Base-by-base conservation (phyloP, 139 green algal species). In the Zygnema cylindricum region DNA sequence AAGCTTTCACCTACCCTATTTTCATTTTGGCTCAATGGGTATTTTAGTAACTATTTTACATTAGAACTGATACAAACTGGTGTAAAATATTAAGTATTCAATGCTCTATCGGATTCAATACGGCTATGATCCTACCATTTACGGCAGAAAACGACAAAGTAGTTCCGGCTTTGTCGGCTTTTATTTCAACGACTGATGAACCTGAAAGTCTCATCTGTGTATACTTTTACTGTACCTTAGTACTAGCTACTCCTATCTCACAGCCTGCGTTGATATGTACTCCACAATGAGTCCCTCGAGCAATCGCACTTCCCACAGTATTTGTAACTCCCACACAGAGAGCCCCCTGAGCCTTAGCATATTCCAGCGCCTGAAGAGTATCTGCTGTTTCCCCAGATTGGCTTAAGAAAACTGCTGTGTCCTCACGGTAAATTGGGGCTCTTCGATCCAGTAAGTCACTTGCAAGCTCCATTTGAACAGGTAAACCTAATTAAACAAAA, bases 241-340 rank as follows among this genome's bases (percentile, higher is more conserved):
- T 99, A 86, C 93, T 97, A 0, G 97, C 97, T 23, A 99, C 97
- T 30, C 97, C 97, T 54, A 99, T 99, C 93, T 99, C 97, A 69
- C 95, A 97, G 21, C 97, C 97, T 0, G 96, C 96, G 86, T 99
- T 99, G 84, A 98, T 95, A 92, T 99, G 96, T 1, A 98, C 92
- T 21, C 97, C 97, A 84, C 96, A 99, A 91, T 98, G 92, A 1
- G 97, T 99, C 42, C 86, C 82, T 69, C 96, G 94, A 16, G 94
- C 94, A 69, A 99, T 98, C 77, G 96, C 94, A 7, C 89, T 95
- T 38, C 96, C 96, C 30, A 99, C 97, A 22, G 96, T 99, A 94
- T 99, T 99, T 82, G 97, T 99, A 69, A 99, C 93, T 54, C 97
- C 97, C 69, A 99, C 93, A 87, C 96, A 98, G 79, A 99, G 91